Evolutionary conservation across 169 alveolate genomes (phyloP).

Genomic region (Plasmodium knowlesi): DNA sequence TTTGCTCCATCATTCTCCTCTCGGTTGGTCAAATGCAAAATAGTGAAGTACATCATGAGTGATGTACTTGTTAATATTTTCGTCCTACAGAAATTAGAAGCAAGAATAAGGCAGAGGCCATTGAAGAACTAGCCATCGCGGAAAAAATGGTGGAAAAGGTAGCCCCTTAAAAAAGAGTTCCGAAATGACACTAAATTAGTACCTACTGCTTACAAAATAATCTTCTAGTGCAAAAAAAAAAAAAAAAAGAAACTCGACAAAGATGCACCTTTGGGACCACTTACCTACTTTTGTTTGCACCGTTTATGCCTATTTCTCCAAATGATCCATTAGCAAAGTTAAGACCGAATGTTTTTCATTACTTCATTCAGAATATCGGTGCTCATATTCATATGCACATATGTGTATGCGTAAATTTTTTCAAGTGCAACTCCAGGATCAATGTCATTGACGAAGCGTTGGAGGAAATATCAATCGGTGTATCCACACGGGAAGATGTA

Average conservation of each 20-base stretch:
- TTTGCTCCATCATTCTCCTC: not conserved
- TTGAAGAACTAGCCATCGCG: slow-evolving; percentile 18
- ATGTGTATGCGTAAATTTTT: not conserved
- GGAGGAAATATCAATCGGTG: slow-evolving; percentile 27
- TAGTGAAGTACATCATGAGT: not conserved
- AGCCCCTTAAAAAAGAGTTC: not conserved
- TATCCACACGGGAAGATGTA: slow-evolving; percentile 15
- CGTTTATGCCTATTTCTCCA: not conserved
- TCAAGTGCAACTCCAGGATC: slow-evolving; percentile 23
- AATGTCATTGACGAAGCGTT: slow-evolving; percentile 18
- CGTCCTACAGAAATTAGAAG: slow-evolving; percentile 46
- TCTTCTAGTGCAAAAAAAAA: not conserved
- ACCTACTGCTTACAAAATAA: not conserved
- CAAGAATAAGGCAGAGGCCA: slow-evolving; percentile 27
- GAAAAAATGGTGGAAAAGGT: slow-evolving; percentile 38
- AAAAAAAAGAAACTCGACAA: not conserved
- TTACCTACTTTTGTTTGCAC: not conserved
- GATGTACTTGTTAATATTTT: not conserved
- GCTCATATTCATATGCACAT: not conserved
- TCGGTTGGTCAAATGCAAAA: not conserved
- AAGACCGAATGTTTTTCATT: not conserved
- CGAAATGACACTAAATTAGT: not conserved
- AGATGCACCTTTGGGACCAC: not conserved
- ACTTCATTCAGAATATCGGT: not conserved
- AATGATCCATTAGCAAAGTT: not conserved